Evolutionary conservation across 345 rosid species (phyloP).

Genomic region (Syzygium grande): DNA sequence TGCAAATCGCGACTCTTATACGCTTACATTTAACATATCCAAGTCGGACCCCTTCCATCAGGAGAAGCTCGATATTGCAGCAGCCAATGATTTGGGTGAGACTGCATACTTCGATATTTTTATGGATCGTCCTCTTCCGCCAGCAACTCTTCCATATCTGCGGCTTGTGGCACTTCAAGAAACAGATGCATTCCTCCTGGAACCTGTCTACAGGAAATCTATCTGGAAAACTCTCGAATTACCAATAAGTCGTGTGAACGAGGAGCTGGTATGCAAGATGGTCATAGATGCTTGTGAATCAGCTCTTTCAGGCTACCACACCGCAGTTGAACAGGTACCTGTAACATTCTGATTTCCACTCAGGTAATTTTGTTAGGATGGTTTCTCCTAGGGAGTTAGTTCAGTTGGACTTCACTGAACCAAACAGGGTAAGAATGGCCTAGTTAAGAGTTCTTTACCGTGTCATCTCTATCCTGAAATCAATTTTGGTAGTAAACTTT

Average conservation of each 20-base stretch:
- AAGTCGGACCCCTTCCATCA: constrained; percentile 4
- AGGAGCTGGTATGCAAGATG: constrained; percentile 8
- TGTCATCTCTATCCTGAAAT: neutral
- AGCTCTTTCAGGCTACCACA: constrained; percentile 14
- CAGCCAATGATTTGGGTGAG: neutral
- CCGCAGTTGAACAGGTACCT: constrained; percentile 9
- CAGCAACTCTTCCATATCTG: constrained; percentile 9
- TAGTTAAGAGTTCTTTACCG: neutral
- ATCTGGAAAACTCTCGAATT: constrained; percentile 5
- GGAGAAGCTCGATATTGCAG: constrained; percentile 8
- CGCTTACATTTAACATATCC: constrained; percentile 4
- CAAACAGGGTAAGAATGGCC: neutral
- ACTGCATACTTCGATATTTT: constrained; percentile 12
- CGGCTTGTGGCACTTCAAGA: constrained; percentile 5
- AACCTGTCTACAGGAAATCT: constrained; percentile 1
- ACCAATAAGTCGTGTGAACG: constrained; percentile 4
- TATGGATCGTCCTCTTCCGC: constrained; percentile 2
- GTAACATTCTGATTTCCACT: neutral
- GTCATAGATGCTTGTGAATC: constrained; percentile 9
- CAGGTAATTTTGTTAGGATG: neutral
- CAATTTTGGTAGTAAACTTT: neutral
- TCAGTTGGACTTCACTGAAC: neutral
- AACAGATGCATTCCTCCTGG: constrained; percentile 13
- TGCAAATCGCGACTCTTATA: constrained; percentile 1
- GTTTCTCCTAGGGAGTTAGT: neutral